phyloP scores from a whole-genome alignment of 2,329 filamentous ascomycete species.

The Helicocarpus griseus region DNA sequence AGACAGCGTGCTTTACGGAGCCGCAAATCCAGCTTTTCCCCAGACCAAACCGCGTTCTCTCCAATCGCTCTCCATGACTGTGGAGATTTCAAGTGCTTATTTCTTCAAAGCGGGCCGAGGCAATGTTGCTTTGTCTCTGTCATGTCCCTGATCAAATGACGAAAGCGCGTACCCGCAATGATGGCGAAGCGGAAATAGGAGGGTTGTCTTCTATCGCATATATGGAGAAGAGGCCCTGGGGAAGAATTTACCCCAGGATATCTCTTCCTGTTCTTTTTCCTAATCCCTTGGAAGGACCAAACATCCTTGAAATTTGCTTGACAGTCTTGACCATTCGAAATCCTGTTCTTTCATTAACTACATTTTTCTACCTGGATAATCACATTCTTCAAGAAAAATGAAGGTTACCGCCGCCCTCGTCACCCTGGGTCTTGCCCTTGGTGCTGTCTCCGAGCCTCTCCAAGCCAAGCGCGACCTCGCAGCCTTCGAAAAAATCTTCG shows the following conservation, averaged over 20 bases:
- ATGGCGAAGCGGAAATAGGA: neutral
- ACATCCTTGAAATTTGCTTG: neutral
- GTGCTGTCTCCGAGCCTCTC: constrained; percentile 6
- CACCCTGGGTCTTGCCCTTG: constrained; percentile 11
- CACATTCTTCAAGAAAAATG: constrained; percentile 8
- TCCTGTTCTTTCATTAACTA: constrained; percentile 2
- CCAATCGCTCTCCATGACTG: neutral
- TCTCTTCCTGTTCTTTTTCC: neutral
- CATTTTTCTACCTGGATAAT: neutral
- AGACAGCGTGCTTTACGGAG: neutral
- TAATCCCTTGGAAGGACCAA: neutral
- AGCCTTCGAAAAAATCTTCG: constrained; percentile 3
- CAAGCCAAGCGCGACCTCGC: constrained; percentile 6
- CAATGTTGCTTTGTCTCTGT: neutral
- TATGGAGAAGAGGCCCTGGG: neutral
- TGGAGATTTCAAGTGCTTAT: neutral
- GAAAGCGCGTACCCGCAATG: neutral
- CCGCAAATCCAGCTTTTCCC: neutral
- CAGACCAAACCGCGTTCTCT: neutral
- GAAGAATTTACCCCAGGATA: neutral
- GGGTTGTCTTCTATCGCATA: neutral
- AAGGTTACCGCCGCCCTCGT: constrained; percentile 10
- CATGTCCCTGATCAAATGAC: neutral
- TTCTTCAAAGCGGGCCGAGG: neutral
- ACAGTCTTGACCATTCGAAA: neutral